Base-by-base conservation (phyloP, 176 grass and related monocot genomes). In the Puccinellia tenuiflora region DNA sequence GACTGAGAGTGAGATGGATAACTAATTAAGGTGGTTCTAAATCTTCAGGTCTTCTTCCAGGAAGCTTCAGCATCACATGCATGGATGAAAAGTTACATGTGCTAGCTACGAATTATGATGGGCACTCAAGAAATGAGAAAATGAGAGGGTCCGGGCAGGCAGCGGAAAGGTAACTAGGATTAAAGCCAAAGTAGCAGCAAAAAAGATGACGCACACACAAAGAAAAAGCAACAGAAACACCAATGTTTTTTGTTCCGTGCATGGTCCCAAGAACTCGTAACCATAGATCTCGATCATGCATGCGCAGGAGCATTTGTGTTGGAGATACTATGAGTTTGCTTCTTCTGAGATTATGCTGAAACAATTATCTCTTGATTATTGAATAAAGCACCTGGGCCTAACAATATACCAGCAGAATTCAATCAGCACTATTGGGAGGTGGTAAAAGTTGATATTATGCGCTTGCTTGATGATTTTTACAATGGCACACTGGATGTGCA, bases 31-130 rank as follows among this genome's bases (percentile, higher is more conserved):
- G 30, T 56, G 51, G 53, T 52, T 53, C 30, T 13, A 29, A n/a
- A 77, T 20, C 21, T 60, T 6, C 3, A 54, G 21, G 39, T 25
- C 83, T 39, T 12, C 76, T 90, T 90, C 88, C 47, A n/a, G 1
- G 88, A 86, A 86, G 79, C 47, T 90, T 83, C 84, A 79, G n/a
- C 64, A 20, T 57, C 88, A 86, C 88, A 89, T 89, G 38, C 13
- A 57, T 42, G 51, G 21, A 66, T 10, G 45, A 74, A 68, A 75
- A 68, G 59, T 68, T 88, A 16, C 43, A 16, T 42, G 9, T 75
- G 47, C 39, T 40, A 74, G 60, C 76, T 42, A 80, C 16, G 67
- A 90, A 86, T 90, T 57, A 86, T 82, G 64, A 82, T 63, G 54
- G 65, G 73, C 88, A 82, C 73, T 12, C 3, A 76, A 21, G 26